These are phyloP conservation scores for Colletotrichum graminicola DNA, from an alignment of 2,329 filamentous ascomycete species.

Conservation along the genomic window DNA sequence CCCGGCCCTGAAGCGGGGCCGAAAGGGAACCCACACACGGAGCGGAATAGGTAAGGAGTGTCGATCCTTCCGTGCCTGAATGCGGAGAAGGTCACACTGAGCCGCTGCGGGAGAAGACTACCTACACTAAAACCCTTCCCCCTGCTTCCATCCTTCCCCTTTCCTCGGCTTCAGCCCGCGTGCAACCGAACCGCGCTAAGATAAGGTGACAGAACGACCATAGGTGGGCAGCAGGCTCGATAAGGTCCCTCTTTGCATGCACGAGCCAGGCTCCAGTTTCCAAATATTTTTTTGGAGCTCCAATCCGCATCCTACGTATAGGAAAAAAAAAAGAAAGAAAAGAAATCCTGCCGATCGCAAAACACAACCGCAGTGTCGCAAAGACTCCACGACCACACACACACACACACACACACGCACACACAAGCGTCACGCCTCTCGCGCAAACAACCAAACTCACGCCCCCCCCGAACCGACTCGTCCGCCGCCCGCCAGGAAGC, in stretches of 20 bases:
- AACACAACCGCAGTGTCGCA: conserved; percentile 1
- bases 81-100: conserved; percentile 19
- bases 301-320: neutral
- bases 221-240: neutral
- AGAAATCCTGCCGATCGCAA: neutral
- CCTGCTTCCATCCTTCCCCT: neutral
- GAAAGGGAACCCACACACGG: neutral
- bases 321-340: neutral
- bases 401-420: neutral
- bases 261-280: neutral
- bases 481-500: neutral
- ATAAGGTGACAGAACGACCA: neutral
- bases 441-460: neutral
- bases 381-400: neutral
- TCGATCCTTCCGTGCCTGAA: neutral
- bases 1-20: conserved; percentile 21
- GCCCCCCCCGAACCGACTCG: neutral
- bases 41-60: neutral
- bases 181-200: conserved; percentile 14
- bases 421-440: neutral
- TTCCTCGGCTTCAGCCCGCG: neutral
- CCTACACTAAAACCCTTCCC: neutral
- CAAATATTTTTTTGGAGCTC: conserved; percentile 14
- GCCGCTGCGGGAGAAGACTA: conserved; percentile 1
- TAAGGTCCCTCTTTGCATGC: neutral